Percentiles rank a stretch among this genome's conserved stretches.
Conservation (phyloP, 2,329 filamentous ascomycete genomes). For the Pezicula neosporulosa region DNA sequence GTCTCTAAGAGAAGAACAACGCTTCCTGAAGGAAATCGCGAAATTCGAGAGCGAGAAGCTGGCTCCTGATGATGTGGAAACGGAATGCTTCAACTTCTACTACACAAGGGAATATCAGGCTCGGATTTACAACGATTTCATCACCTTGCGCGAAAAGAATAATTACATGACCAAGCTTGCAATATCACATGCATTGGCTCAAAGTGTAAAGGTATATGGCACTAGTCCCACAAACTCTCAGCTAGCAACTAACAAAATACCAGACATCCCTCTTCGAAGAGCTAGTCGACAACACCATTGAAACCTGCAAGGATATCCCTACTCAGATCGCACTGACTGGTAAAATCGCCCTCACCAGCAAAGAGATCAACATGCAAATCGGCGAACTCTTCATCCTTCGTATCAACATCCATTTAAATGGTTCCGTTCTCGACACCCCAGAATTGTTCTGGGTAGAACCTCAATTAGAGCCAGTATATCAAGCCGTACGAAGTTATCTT, state of each 20-base stretch:
- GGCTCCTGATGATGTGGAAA: slow-evolving; percentile 83
- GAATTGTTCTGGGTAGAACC: slow-evolving; percentile 99
- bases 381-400: slow-evolving; percentile 96
- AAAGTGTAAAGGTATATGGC: slow-evolving; percentile 77
- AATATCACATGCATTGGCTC: slow-evolving; percentile 91
- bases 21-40: slow-evolving; percentile 88
- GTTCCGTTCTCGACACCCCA: slow-evolving; percentile 91
- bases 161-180: slow-evolving; percentile 98
- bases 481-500: slow-evolving; percentile 89
- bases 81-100: slow-evolving; percentile 99
- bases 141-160: slow-evolving; percentile 86
- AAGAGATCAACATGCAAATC: slow-evolving; percentile 98
- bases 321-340: slow-evolving; percentile 90
- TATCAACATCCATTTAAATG: slow-evolving; percentile 97
- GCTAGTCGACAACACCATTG: slow-evolving; percentile 88
- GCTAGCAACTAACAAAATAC: slow-evolving; percentile 1
- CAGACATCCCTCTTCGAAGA: slow-evolving; percentile 95
- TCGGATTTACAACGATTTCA: slow-evolving; percentile 99
- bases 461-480: slow-evolving; percentile 92
- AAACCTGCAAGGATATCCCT: slow-evolving; percentile 88
- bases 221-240: slow-evolving; percentile 1
- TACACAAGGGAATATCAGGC: slow-evolving; percentile 98
- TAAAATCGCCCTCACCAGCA: slow-evolving; percentile 82
- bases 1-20: slow-evolving; percentile 82
- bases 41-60: slow-evolving; percentile 94